Evolutionary conservation across 768 basidiomycete genomes (phyloP), one percentile per base, ranked within the genome.

Genomic region (Calocera cornea): DNA sequence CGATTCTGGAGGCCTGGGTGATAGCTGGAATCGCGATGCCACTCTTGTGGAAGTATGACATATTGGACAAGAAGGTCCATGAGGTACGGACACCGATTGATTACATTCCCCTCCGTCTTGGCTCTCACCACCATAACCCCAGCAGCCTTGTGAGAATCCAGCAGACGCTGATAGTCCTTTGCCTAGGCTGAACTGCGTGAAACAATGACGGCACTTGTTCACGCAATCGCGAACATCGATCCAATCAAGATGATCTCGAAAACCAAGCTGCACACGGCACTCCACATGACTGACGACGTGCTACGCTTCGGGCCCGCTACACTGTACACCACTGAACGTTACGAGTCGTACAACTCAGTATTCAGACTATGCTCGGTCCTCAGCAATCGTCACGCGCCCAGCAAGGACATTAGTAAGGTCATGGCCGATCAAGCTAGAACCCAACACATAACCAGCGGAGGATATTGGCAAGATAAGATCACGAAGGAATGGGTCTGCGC

Each of bases 311-410:
- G 41, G 14, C 65, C 65, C 1, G 19, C 41, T 11, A 7, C 41
- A 1, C 36, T 41, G 2, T 41, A 16, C 40, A 8, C 65, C 2
- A 65, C 65, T 19, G 65, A 65, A 22, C 17, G 38, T 17, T 65
- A 41, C 65, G 41, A 65, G 22, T 65, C 27, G 22, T 65, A 41
- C 65, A 65, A 65, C 33, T 22, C 41, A 1, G 40, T 65, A 2
- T 65, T 65, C 24, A 22, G 65, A 10, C 27, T 44, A 24, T 65
- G 38, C 38, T 65, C 65, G 2, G 65, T 65, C 34, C 41, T 65
- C 7, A 65, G 65, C 40, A 65, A 65, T 64, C 70, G 49, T 24
- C 66, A 34, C 10, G 67, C 69, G 24, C 70, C 70, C 5, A 69
- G 69, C 31, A 41, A 65, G 14, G 70, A 71, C 63, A 71, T 65